Conservation (phyloP, 169 alveolate genomes). For the Theileria orientalis region DNA sequence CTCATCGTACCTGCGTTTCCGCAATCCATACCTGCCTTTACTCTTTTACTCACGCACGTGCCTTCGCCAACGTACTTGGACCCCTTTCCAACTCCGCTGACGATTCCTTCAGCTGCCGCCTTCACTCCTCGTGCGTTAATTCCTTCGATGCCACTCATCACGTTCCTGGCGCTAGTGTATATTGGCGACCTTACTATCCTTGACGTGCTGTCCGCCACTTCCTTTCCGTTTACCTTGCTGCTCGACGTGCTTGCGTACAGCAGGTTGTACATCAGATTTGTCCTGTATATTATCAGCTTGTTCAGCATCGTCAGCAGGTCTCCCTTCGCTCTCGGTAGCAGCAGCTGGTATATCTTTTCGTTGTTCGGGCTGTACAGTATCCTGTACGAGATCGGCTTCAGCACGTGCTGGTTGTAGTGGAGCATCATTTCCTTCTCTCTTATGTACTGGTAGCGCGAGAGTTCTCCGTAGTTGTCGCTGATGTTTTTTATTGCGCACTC, state of each 20-base stretch:
- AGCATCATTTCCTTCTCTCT: constrained; percentile 76
- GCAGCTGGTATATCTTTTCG: constrained; percentile 63
- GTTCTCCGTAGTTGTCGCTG: constrained; percentile 25
- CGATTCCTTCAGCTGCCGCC: too few relatives aligned
- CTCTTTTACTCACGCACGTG: too few relatives aligned
- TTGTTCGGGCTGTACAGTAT: constrained; percentile 18
- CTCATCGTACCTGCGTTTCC: neutral
- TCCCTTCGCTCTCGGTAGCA: constrained; percentile 77
- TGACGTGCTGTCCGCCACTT: neutral
- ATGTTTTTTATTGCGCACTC: constrained; percentile 59
- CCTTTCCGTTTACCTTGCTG: neutral
- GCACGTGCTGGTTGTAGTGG: constrained; percentile 71
- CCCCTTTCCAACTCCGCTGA: constrained; percentile 37
- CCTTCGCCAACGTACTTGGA: constrained; percentile 51
- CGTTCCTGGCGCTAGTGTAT: too few relatives aligned
- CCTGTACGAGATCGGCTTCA: constrained; percentile 71
- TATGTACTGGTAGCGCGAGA: constrained; percentile 68
- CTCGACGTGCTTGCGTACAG: neutral
- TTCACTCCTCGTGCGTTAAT: too few relatives aligned
- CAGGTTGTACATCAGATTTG: neutral
- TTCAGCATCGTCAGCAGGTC: constrained; percentile 64
- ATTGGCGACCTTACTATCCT: neutral
- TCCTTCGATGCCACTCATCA: too few relatives aligned
- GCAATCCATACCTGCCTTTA: too few relatives aligned
- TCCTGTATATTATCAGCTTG: constrained; percentile 23